Evolutionary conservation across 2,329 filamentous ascomycete genomes (phyloP).

Genomic region (Penicillium sp.): DNA sequence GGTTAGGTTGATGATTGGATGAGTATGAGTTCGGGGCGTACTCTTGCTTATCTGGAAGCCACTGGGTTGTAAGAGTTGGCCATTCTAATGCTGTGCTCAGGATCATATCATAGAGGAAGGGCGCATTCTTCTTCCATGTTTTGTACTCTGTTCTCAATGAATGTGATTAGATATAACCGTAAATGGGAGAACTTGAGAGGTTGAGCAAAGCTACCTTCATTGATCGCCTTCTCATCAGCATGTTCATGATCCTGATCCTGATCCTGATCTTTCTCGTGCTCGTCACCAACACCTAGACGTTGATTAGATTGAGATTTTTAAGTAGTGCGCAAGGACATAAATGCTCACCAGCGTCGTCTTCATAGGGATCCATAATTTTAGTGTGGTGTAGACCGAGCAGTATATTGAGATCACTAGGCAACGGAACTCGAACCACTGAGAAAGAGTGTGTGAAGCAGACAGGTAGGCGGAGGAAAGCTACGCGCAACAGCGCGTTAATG

Average conservation of each 20-base stretch:
- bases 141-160: constrained; percentile 73
- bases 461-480: constrained; percentile 10
- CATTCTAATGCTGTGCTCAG: constrained; percentile 92
- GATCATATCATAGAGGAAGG: constrained; percentile 98
- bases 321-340: constrained; percentile 5
- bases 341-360: constrained; percentile 31
- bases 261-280: constrained; percentile 37
- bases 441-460: neutral
- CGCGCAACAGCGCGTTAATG: constrained; percentile 41
- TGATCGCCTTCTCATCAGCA: constrained; percentile 84
- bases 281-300: constrained; percentile 29
- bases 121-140: constrained; percentile 99
- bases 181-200: neutral
- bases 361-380: constrained; percentile 35
- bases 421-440: neutral
- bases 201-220: constrained; percentile 65
- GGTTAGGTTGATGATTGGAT: neutral
- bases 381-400: neutral
- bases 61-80: constrained; percentile 96
- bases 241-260: constrained; percentile 68
- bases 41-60: constrained; percentile 93
- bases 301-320: constrained; percentile 25
- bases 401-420: neutral
- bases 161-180: constrained; percentile 6
- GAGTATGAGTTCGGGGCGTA: constrained; percentile 33